These are phyloP conservation scores for Apiospora kogelbergensis DNA, from an alignment of 2,329 filamentous ascomycete species.

Conservation along the genomic window DNA sequence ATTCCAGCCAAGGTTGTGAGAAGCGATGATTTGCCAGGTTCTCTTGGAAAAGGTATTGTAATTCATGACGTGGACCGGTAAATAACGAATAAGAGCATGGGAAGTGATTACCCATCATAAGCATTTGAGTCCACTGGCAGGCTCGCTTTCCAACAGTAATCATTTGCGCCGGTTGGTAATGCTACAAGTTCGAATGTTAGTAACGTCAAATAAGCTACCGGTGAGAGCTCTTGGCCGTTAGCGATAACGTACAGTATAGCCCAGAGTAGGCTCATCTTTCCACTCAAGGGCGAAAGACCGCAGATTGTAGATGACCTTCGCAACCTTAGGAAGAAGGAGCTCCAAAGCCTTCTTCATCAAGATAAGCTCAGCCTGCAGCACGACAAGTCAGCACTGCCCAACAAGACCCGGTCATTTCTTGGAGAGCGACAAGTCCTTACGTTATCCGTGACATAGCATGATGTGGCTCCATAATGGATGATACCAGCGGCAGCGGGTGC, in stretches of 20 bases:
- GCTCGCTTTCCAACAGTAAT: constrained; percentile 62
- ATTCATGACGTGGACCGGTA: not conserved
- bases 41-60: not conserved
- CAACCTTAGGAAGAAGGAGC: constrained; percentile 74
- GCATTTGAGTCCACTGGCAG: constrained; percentile 71
- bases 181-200: not conserved
- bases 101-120: constrained; percentile 55
- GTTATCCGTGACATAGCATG: constrained; percentile 69
- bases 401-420: not conserved
- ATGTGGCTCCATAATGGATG: constrained; percentile 72
- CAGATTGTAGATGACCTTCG: constrained; percentile 76
- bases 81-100: too few species aligned
- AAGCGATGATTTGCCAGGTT: not conserved
- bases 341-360: constrained; percentile 74
- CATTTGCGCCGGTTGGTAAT: constrained; percentile 41
- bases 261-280: constrained; percentile 71
- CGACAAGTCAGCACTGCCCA: not conserved
- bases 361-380: constrained; percentile 62
- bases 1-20: not conserved
- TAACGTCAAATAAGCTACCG: not conserved
- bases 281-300: constrained; percentile 69
- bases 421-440: constrained; percentile 20
- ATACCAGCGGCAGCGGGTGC: constrained; percentile 57
- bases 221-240: too few species aligned
- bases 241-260: constrained; percentile 58